These are phyloP conservation scores for Lachnellula arida DNA, from an alignment of 2,329 filamentous ascomycete genomes.

Conservation along the genomic window DNA sequence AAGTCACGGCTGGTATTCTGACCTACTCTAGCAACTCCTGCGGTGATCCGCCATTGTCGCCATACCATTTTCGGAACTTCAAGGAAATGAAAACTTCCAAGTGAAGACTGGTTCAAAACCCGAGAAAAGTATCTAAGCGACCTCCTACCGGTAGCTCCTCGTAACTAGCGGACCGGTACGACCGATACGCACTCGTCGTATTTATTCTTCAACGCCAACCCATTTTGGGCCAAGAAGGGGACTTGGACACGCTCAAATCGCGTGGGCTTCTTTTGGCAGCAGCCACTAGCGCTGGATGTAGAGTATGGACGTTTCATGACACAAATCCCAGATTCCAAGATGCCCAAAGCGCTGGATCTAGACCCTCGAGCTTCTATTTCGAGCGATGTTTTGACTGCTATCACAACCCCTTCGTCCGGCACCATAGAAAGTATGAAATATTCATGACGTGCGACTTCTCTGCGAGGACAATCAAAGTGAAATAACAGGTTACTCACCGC, in stretches of 20 bases:
- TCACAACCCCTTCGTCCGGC: not conserved
- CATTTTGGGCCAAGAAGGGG: not conserved
- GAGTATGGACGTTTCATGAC: slow-evolving; percentile 2
- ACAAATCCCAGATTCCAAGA: slow-evolving; percentile 5
- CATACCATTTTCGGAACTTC: not conserved
- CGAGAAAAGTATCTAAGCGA: not conserved
- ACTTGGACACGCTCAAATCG: too few species aligned
- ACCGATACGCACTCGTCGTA: too few species aligned
- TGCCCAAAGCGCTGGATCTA: slow-evolving; percentile 5
- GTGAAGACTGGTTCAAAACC: not conserved
- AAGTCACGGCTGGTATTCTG: too few species aligned
- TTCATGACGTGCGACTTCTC: too few species aligned
- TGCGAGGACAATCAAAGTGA: not conserved
- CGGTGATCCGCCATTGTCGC: not conserved
- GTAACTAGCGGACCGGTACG: too few species aligned
- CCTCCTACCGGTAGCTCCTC: too few species aligned
- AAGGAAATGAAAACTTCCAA: not conserved
- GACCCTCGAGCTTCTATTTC: not conserved
- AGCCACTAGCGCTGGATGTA: not conserved
- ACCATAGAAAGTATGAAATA: too few species aligned
- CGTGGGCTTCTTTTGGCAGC: not conserved
- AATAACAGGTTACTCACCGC: not conserved
- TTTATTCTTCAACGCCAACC: not conserved
- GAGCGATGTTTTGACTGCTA: not conserved
- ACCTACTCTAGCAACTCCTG: not conserved